A percentile compares a stretch with the other conserved stretches of the same genome.
Conservation (phyloP, 1,139 yeast species). For the Pichia sp. region DNA sequence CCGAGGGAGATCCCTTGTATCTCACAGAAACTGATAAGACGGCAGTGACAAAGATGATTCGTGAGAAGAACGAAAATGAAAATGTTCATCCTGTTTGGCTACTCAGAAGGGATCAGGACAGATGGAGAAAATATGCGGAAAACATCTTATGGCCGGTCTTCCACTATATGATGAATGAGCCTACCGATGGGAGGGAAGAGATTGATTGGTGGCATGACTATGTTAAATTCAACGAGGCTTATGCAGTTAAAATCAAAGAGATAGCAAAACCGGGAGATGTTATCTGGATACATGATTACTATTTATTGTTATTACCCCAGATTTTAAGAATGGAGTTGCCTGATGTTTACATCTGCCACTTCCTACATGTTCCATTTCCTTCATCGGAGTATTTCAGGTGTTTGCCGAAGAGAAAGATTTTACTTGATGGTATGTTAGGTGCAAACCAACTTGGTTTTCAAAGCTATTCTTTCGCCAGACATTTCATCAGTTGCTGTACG, state of each 20-base stretch:
- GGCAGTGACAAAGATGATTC: conserved; percentile 42
- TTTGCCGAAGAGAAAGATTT: conserved; percentile 71
- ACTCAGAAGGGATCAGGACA: conserved; percentile 58
- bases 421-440: conserved; percentile 88
- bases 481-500: conserved; percentile 84
- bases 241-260: conserved; percentile 68
- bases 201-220: conserved; percentile 87
- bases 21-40: conserved; percentile 53
- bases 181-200: conserved; percentile 67
- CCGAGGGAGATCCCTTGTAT: conserved; percentile 55
- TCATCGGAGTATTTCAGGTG: conserved; percentile 93
- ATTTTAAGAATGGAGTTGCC: conserved; percentile 78
- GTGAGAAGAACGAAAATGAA: conserved; percentile 42
- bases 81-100: conserved; percentile 85
- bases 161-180: conserved; percentile 78
- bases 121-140: conserved; percentile 91
- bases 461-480: conserved; percentile 79
- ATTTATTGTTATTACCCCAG: conserved; percentile 78
- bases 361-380: conserved; percentile 89
- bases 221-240: conserved; percentile 84
- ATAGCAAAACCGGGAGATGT: conserved; percentile 86
- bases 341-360: conserved; percentile 76
- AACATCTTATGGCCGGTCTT: conserved; percentile 89
- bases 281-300: conserved; percentile 94
- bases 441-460: conserved; percentile 85